A percentile compares a stretch with the other conserved stretches of the same genome.
phyloP scores from a whole-genome alignment of 192 early-diverging fungal species.

The Funneliformis mosseae region DNA sequence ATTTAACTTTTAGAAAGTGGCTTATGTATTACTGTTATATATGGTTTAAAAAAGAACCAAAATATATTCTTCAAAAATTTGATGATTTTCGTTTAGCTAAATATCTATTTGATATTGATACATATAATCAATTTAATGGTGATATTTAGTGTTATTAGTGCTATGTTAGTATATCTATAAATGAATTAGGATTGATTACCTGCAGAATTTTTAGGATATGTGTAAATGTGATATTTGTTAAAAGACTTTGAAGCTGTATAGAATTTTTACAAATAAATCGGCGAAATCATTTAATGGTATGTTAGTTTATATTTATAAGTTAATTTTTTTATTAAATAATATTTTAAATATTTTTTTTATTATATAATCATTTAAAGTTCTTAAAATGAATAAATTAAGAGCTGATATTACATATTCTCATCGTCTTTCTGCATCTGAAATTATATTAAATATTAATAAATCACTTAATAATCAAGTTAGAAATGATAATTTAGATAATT shows the following conservation, averaged over 20 bases:
- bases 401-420: slow-evolving; percentile 7
- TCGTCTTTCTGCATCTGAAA: not conserved
- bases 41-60: slow-evolving; percentile 12
- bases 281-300: not conserved
- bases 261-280: not conserved
- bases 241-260: not conserved
- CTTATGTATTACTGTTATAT: slow-evolving; percentile 13
- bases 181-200: not conserved
- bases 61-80: slow-evolving; percentile 14
- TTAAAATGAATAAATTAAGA: slow-evolving; percentile 6
- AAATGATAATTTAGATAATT: not conserved
- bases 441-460: not conserved
- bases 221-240: not conserved
- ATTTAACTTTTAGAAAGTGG: slow-evolving; percentile 1
- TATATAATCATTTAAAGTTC: not conserved
- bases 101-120: slow-evolving; percentile 17
- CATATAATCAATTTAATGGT: not conserved
- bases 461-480: not conserved
- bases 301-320: not conserved
- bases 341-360: slow-evolving; percentile 1
- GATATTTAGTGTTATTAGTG: not conserved
- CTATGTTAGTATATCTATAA: not conserved
- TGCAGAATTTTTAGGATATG: slow-evolving; percentile 1
- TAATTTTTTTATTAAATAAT: slow-evolving; percentile 1
- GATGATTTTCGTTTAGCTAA: not conserved